Evolutionary conservation across 192 early-diverging fungal genomes (phyloP).

Genomic region (Jimgerdemannia lactiflua): DNA sequence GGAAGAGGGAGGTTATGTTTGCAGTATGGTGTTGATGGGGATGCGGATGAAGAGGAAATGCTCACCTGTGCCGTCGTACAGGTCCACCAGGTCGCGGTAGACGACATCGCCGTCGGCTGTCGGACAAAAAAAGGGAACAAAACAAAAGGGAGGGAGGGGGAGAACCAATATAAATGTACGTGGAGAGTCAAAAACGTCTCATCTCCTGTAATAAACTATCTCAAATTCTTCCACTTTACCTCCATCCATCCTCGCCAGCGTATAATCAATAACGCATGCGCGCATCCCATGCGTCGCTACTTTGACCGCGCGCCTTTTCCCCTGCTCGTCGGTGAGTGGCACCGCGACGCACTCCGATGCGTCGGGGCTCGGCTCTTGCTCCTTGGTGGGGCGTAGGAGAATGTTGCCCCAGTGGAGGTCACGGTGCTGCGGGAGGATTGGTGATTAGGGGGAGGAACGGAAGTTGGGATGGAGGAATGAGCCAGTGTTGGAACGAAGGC

Average conservation of each 20-base stretch:
- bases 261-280: constrained; percentile 75
- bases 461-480: no score
- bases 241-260: constrained; percentile 57
- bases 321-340: no score
- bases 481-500: no score
- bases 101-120: no score
- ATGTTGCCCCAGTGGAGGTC: constrained; percentile 79
- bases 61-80: no score
- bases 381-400: constrained; percentile 43
- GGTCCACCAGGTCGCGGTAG: no score
- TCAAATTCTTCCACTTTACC: constrained; percentile 13
- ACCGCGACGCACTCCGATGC: background rate
- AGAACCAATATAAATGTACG: background rate
- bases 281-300: constrained; percentile 59
- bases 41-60: no score
- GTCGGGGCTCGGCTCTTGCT: constrained; percentile 21
- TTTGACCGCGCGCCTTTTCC: background rate
- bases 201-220: no score
- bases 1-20: constrained; percentile 2
- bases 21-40: background rate
- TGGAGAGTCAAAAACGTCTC: no score
- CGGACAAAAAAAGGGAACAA: no score
- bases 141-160: no score
- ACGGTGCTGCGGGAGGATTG: constrained; percentile 51
- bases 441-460: no score